phyloP scores from a whole-genome alignment of 352 stramenopile species.

The Blastocystis sp. region DNA sequence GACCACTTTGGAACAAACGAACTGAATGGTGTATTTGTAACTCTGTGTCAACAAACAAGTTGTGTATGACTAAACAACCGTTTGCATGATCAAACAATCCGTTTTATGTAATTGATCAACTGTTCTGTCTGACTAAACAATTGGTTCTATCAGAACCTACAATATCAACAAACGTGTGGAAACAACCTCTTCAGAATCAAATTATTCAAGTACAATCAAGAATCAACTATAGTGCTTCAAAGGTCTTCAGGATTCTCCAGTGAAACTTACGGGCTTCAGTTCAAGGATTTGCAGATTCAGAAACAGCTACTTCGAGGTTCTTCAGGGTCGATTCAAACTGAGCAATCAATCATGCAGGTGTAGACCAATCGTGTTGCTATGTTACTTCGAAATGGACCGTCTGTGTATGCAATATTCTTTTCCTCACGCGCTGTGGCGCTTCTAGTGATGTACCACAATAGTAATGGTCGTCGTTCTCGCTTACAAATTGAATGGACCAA shows the following conservation, averaged over 20 bases:
- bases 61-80: too few species aligned
- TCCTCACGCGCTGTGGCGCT: slow-evolving; percentile 27
- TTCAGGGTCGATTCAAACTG: too few species aligned
- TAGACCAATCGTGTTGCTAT: not conserved
- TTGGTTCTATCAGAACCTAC: not conserved
- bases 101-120: too few species aligned
- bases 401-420: slow-evolving; percentile 39
- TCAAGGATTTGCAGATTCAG: too few species aligned
- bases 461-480: not conserved
- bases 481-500: not conserved
- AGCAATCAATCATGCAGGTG: too few species aligned
- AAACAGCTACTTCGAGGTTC: too few species aligned
- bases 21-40: not conserved
- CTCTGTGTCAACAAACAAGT: not conserved
- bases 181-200: not conserved
- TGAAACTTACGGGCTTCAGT: too few species aligned
- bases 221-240: too few species aligned
- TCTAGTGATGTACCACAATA: not conserved
- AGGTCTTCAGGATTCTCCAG: too few species aligned
- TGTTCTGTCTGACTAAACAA: too few species aligned
- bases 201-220: not conserved
- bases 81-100: too few species aligned
- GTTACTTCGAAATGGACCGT: not conserved
- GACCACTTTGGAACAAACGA: not conserved
- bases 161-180: not conserved